Conservation (phyloP, 2,329 filamentous ascomycete species). For the Pseudogymnoascus sp. region DNA sequence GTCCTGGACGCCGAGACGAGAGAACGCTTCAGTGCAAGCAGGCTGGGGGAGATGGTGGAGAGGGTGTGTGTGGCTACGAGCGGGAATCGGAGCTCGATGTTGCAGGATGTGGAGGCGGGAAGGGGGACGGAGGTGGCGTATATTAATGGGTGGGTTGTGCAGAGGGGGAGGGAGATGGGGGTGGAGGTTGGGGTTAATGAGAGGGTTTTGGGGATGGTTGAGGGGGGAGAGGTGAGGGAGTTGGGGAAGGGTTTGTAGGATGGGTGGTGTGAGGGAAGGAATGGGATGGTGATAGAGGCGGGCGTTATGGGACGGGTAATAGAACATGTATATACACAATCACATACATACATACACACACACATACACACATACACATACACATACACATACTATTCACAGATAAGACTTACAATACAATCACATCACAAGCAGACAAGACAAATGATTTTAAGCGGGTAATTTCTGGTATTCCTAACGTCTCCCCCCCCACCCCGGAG, state of each 20-base stretch:
- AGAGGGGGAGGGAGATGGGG: conserved; percentile 19
- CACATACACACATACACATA: background rate
- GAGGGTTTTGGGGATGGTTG: conserved; percentile 39
- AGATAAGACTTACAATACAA: background rate
- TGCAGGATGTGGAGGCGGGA: conserved; percentile 49
- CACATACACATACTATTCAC: too few relatives aligned
- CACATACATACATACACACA: background rate
- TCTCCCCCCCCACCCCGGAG: conserved; percentile 26
- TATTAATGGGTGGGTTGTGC: conserved; percentile 51
- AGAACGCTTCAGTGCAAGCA: conserved; percentile 13
- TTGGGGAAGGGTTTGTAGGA: conserved; percentile 24
- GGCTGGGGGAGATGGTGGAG: conserved; percentile 40
- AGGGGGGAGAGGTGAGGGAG: conserved; percentile 29
- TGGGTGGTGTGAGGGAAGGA: conserved; percentile 30
- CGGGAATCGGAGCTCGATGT: conserved; percentile 54
- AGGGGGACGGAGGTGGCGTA: conserved; percentile 49
- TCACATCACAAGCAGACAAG: background rate
- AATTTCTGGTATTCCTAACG: conserved; percentile 56
- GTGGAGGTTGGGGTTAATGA: conserved; percentile 35
- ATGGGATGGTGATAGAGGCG: background rate
- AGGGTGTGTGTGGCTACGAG: conserved; percentile 41
- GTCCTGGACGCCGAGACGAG: conserved; percentile 44
- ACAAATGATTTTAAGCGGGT: conserved; percentile 44
- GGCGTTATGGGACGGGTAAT: background rate
- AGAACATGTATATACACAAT: background rate